Percentiles rank a stretch among this genome's conserved stretches.
Evolutionary conservation across 305 asterid species (phyloP).

Genomic region (Fraxinus greggii): DNA sequence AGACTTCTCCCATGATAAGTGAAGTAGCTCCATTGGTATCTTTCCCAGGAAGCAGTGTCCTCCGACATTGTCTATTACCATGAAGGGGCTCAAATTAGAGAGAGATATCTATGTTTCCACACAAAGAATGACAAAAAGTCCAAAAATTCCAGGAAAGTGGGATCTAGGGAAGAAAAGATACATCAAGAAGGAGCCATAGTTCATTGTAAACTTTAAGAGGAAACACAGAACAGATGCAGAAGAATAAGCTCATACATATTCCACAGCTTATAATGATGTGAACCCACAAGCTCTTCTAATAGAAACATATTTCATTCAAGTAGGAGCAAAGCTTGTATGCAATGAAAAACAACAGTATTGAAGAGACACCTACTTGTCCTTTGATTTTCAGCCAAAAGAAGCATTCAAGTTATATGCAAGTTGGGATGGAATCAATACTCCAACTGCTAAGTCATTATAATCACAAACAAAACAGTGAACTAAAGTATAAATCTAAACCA

Average conservation of each 20-base stretch:
- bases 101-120: constrained; percentile 8
- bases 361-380: not conserved
- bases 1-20: constrained; percentile 85
- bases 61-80: constrained; percentile 60
- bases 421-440: not conserved
- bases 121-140: constrained; percentile 1
- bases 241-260: not conserved
- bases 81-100: constrained; percentile 29
- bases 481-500: not conserved
- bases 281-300: not conserved
- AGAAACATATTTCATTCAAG: not conserved
- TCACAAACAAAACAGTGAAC: not conserved
- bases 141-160: not conserved
- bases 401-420: not conserved
- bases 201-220: not conserved
- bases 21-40: constrained; percentile 81
- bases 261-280: not conserved
- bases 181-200: not conserved
- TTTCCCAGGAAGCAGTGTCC: constrained; percentile 82
- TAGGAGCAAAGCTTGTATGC: not conserved
- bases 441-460: not conserved
- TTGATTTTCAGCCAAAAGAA: not conserved
- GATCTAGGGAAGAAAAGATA: not conserved
- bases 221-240: constrained; percentile 5
- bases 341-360: not conserved